These are phyloP conservation scores for Globisporangium spinosum DNA, from an alignment of 352 stramenopile species.

Conservation along the genomic window DNA sequence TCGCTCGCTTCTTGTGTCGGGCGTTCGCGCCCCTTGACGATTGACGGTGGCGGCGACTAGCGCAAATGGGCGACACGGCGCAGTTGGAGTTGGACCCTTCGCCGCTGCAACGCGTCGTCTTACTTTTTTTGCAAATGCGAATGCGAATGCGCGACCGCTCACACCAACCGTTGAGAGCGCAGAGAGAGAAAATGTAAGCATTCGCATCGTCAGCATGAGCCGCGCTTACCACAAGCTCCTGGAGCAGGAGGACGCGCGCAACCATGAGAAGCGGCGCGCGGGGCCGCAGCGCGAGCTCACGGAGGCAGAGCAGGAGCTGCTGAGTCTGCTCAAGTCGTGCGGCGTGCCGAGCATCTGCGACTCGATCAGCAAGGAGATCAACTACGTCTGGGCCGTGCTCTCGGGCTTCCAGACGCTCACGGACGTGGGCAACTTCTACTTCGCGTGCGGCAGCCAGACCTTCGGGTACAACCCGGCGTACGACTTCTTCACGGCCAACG, in stretches of 20 bases:
- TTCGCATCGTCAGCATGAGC: conserved; percentile 11
- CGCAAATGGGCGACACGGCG: conserved; percentile 7
- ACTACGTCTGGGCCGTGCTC: conserved; percentile 67
- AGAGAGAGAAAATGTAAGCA: not conserved
- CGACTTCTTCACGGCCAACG: conserved; percentile 62
- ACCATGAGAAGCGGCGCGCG: not conserved
- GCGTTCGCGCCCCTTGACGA: not conserved
- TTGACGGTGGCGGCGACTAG: conserved; percentile 9
- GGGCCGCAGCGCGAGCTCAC: conserved; percentile 27
- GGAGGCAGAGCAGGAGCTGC: conserved; percentile 62
- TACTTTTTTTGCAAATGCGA: not conserved
- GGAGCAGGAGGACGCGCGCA: conserved; percentile 8
- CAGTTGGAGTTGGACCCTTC: not conserved
- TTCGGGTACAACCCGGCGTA: conserved; percentile 67
- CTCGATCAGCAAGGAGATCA: conserved; percentile 72
- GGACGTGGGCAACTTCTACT: conserved; percentile 74
- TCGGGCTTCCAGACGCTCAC: conserved; percentile 68
- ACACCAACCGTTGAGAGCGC: not conserved
- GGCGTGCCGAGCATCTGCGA: conserved; percentile 66
- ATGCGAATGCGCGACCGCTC: not conserved
- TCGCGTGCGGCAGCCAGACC: conserved; percentile 54
- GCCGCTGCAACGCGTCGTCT: not conserved
- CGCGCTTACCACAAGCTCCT: conserved; percentile 32
- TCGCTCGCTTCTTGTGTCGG: not conserved
- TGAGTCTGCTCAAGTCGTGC: conserved; percentile 55